phyloP scores from a whole-genome alignment of 306 rosid genomes.

The Rosa chinensis region DNA sequence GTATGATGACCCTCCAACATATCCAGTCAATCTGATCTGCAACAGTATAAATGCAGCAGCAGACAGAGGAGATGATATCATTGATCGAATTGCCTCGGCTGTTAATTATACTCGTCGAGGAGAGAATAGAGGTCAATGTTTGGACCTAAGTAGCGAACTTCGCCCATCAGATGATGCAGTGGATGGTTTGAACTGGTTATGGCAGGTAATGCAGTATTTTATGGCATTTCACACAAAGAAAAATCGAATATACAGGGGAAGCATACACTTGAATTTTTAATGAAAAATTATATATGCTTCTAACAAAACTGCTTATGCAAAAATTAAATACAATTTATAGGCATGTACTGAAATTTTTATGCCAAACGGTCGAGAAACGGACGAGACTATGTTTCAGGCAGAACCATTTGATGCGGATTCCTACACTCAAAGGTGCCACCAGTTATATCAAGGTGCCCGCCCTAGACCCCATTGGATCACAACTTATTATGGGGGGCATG shows the following conservation, averaged over 20 bases:
- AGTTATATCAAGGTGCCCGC: not conserved
- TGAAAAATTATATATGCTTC: not conserved
- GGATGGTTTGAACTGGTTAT: constrained; percentile 9
- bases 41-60: constrained; percentile 18
- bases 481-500: constrained; percentile 17
- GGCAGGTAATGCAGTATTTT: constrained; percentile 27
- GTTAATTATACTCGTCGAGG: not conserved
- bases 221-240: not conserved
- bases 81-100: constrained; percentile 18
- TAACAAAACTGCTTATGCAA: not conserved
- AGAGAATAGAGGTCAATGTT: not conserved
- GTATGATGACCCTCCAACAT: constrained; percentile 17
- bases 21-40: constrained; percentile 18
- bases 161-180: not conserved
- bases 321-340: not conserved
- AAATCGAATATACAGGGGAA: not conserved
- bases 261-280: not conserved
- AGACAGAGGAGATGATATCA: constrained; percentile 11
- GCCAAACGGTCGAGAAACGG: constrained; percentile 18
- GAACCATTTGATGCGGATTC: constrained; percentile 5
- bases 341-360: constrained; percentile 23
- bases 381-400: constrained; percentile 23
- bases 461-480: constrained; percentile 20
- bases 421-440: constrained; percentile 1
- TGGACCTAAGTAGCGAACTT: not conserved